Evolutionary conservation across 2,329 filamentous ascomycete species (phyloP).

Genomic region (Dothiorella sarmentorum): DNA sequence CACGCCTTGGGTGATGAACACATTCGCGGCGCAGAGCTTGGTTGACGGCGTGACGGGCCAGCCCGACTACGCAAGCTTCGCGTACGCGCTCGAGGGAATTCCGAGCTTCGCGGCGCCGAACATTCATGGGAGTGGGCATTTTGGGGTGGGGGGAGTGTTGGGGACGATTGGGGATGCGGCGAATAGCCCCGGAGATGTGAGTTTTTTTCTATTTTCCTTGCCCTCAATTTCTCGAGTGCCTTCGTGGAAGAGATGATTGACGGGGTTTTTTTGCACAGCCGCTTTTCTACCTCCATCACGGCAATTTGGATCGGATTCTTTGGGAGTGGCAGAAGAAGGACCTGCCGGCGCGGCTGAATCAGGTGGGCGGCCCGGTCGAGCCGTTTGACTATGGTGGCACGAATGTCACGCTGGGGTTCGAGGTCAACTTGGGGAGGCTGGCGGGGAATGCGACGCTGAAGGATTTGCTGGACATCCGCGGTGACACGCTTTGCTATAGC

Average conservation of each 20-base stretch:
- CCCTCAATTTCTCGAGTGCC: background rate
- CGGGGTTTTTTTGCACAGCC: slow-evolving; percentile 35
- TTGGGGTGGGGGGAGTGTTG: slow-evolving; percentile 32
- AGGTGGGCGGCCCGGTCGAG: slow-evolving; percentile 36
- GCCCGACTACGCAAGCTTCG: slow-evolving; percentile 30
- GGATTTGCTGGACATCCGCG: slow-evolving; percentile 30
- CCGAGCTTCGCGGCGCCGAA: slow-evolving; percentile 29
- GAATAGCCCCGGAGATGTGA: slow-evolving; percentile 31
- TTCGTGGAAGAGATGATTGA: background rate
- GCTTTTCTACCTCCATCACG: slow-evolving; percentile 41
- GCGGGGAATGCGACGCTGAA: slow-evolving; percentile 27
- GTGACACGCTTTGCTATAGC: slow-evolving; percentile 25
- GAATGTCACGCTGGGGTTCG: slow-evolving; percentile 35
- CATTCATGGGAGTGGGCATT: slow-evolving; percentile 37
- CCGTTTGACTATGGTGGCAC: slow-evolving; percentile 25
- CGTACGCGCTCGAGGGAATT: slow-evolving; percentile 27
- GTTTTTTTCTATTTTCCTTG: background rate
- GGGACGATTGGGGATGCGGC: slow-evolving; percentile 33
- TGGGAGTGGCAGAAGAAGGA: slow-evolving; percentile 52
- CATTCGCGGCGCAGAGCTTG: slow-evolving; percentile 23
- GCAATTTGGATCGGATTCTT: slow-evolving; percentile 47
- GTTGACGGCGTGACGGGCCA: slow-evolving; percentile 27
- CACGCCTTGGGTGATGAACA: slow-evolving; percentile 26
- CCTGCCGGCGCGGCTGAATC: slow-evolving; percentile 27
- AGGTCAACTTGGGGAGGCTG: slow-evolving; percentile 30